These are phyloP conservation scores for Cryptococcus floricola DNA, from an alignment of 1,284 basidiomycete genomes.

Conservation along the genomic window DNA sequence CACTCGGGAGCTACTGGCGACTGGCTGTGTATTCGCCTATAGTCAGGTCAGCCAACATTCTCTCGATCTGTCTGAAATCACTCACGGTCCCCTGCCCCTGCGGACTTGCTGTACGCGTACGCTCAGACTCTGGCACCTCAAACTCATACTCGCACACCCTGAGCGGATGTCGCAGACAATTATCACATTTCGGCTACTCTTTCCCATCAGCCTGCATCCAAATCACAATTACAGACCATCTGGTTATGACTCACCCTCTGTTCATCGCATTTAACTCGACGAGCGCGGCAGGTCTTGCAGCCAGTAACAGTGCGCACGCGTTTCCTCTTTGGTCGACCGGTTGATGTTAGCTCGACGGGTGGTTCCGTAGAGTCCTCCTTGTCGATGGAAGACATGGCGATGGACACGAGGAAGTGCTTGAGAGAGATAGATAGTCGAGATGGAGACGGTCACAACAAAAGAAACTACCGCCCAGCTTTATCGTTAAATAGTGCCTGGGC, in stretches of 20 bases:
- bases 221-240: neutral
- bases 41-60: too few relatives aligned
- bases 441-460: too few relatives aligned
- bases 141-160: slow-evolving; percentile 6
- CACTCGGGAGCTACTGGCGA: too few relatives aligned
- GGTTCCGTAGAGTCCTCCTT: neutral
- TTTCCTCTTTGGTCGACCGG: slow-evolving; percentile 4
- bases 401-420: too few relatives aligned
- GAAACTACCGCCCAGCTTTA: too few relatives aligned
- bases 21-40: too few relatives aligned
- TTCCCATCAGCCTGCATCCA: neutral
- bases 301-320: slow-evolving; percentile 3
- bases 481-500: too few relatives aligned
- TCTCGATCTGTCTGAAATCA: too few relatives aligned
- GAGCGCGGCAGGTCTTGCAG: neutral
- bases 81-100: too few relatives aligned
- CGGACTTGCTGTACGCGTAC: too few relatives aligned
- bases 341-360: neutral
- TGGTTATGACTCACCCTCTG: slow-evolving; percentile 1
- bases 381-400: neutral
- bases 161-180: slow-evolving; percentile 6
- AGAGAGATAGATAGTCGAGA: too few relatives aligned
- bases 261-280: slow-evolving; percentile 6
- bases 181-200: slow-evolving; percentile 3
- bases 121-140: neutral